phyloP scores from a whole-genome alignment of 306 rosid genomes.

The Acacia crassicarpa region DNA sequence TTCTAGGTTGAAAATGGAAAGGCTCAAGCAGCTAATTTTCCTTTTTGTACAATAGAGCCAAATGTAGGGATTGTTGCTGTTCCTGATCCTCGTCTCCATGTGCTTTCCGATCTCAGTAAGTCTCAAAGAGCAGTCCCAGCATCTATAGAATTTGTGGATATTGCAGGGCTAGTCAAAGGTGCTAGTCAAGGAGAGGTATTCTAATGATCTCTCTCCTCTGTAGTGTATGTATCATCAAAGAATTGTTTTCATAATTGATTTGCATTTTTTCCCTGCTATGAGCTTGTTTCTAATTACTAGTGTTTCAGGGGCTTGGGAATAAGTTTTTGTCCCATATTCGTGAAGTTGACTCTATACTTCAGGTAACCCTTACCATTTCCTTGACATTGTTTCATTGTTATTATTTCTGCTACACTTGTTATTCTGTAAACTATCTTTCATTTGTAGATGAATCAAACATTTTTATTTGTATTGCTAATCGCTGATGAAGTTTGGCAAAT shows the following conservation, averaged over 20 bases:
- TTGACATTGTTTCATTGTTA: constrained; percentile 20
- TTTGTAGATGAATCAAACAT: constrained; percentile 4
- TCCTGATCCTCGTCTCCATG: constrained; percentile 86
- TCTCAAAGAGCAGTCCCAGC: constrained; percentile 88
- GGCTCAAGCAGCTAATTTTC: constrained; percentile 99
- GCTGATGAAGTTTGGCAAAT: background rate
- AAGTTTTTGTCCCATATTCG: constrained; percentile 92
- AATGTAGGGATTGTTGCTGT: constrained; percentile 98
- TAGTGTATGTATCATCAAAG: constrained; percentile 19
- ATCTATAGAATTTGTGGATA: constrained; percentile 92
- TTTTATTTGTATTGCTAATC: constrained; percentile 16
- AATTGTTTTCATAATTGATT: background rate
- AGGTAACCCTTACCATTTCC: constrained; percentile 48
- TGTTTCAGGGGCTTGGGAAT: constrained; percentile 90
- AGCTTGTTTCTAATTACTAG: constrained; percentile 19
- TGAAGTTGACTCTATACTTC: constrained; percentile 96
- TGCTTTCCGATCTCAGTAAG: constrained; percentile 90
- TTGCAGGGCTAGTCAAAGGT: constrained; percentile 97
- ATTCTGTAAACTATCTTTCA: constrained; percentile 2
- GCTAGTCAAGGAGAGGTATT: constrained; percentile 97
- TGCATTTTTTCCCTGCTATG: constrained; percentile 12
- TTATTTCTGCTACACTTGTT: constrained; percentile 5
- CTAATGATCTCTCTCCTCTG: constrained; percentile 14
- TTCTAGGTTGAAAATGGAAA: constrained; percentile 94
- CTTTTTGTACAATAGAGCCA: constrained; percentile 98